A percentile compares a stretch with the other conserved stretches of the same genome.
These are phyloP conservation scores for Hemisphaericaspora subhashii DNA, from an alignment of 1,139 yeast genomes.

Conservation along the genomic window DNA sequence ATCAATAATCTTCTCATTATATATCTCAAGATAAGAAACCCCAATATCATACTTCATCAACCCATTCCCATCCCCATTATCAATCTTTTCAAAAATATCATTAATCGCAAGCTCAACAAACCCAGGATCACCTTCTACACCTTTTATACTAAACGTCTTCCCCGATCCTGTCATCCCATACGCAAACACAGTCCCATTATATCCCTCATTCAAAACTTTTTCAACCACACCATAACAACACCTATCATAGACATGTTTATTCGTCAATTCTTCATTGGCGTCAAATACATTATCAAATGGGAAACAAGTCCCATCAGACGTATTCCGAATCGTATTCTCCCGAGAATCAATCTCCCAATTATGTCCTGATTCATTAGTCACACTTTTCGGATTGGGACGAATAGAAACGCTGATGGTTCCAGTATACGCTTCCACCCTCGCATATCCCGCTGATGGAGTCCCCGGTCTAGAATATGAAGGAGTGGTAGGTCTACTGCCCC, in stretches of 20 bases:
- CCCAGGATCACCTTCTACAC: slow-evolving; percentile 67
- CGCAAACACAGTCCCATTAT: slow-evolving; percentile 87
- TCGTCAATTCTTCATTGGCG: slow-evolving; percentile 35
- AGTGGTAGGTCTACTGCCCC: slow-evolving; percentile 7
- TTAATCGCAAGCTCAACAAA: slow-evolving; percentile 73
- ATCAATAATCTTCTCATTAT: slow-evolving; percentile 84
- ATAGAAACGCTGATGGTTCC: slow-evolving; percentile 54
- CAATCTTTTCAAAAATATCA: slow-evolving; percentile 59
- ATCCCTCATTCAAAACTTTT: slow-evolving; percentile 69
- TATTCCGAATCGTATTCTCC: slow-evolving; percentile 45
- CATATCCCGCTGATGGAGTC: slow-evolving; percentile 32
- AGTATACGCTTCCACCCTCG: slow-evolving; percentile 41
- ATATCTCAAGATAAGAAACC: slow-evolving; percentile 82
- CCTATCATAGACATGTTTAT: slow-evolving; percentile 58
- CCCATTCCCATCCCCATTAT: slow-evolving; percentile 22
- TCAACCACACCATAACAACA: slow-evolving; percentile 64
- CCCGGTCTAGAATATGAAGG: slow-evolving; percentile 33
- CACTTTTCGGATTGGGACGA: slow-evolving; percentile 51
- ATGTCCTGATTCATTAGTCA: slow-evolving; percentile 27
- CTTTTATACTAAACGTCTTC: slow-evolving; percentile 90
- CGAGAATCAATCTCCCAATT: slow-evolving; percentile 45
- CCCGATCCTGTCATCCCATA: slow-evolving; percentile 98
- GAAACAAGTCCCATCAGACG: slow-evolving; percentile 55
- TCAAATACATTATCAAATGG: slow-evolving; percentile 78
- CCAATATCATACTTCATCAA: slow-evolving; percentile 43